Evolutionary conservation across 2,329 filamentous ascomycete genomes (phyloP), one percentile per base, ranked within the genome.

Genomic region (Clonostachys sp.): DNA sequence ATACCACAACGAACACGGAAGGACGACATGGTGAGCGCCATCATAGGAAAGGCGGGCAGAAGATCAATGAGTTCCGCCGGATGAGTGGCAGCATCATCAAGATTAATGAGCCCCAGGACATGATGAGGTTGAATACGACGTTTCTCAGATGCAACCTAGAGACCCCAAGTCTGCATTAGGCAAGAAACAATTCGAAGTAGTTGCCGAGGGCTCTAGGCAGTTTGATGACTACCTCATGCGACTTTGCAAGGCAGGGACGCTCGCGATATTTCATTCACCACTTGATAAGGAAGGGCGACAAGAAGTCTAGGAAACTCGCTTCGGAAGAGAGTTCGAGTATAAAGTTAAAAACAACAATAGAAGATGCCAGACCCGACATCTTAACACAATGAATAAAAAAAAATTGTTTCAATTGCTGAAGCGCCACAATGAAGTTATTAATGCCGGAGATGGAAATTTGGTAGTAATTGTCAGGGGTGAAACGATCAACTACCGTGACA

Each of bases 81-180:
- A 84, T 99, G 58, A 95, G 89, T 66, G 94, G 92, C 57, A 97
- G 92, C 71, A 91, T 99, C 43, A 97, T 99, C 69, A 99, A 99
- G 77, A 99, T 99, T 77, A 97, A 99, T 65, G 94, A 99, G 67
- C 94, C 94, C 2, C 94, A 96, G 67, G 94, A 97, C 68, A 97
- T 24, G 24, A 24, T 99, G 7, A 24, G 24, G 50, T 46, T 3
- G 48, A 56, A 41, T 42, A 55, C 18, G 41, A 49, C 13, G 35
- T 18, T 16, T 41, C 42, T 16, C 20, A 24, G 5, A 38, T 40
- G 9, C 5, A 16, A 12, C 8, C 44, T n/a, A 42, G 18, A 6
- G 42, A 47, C 5, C 47, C 47, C 3, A 49, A 33, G 16, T 42
- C 45, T 13, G 18, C 13, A 2, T 42, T 52, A 7, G 48, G 48